Conservation (phyloP, 129 eudicot species). For the Deinandra increscens region DNA sequence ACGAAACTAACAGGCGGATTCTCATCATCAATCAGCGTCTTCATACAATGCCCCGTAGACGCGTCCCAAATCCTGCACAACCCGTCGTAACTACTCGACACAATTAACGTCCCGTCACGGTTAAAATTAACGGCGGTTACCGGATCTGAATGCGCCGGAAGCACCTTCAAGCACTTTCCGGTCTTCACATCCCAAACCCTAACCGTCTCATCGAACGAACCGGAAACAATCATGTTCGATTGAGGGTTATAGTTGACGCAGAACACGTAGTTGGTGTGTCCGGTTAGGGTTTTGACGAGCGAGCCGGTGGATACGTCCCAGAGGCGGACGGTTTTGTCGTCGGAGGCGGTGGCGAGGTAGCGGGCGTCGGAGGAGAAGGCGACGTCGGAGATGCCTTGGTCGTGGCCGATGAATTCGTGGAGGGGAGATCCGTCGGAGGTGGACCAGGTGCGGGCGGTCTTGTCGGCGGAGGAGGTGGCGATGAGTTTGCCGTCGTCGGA, state of each 20-base stretch:
- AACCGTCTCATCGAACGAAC: slow-evolving; percentile 91
- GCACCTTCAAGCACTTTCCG: slow-evolving; percentile 81
- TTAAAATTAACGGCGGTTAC: slow-evolving; percentile 81
- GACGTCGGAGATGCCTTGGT: slow-evolving; percentile 77
- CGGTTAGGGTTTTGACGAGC: slow-evolving; percentile 63
- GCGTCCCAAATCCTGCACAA: slow-evolving; percentile 95
- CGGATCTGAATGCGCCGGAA: slow-evolving; percentile 96
- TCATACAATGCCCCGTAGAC: slow-evolving; percentile 90
- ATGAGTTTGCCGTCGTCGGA: slow-evolving; percentile 81
- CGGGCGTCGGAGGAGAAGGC: slow-evolving; percentile 88
- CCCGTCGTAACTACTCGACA: slow-evolving; percentile 92
- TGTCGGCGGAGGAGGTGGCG: slow-evolving; percentile 92
- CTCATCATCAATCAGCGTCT: slow-evolving; percentile 89
- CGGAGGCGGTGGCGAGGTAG: slow-evolving; percentile 88
- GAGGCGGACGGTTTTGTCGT: slow-evolving; percentile 73
- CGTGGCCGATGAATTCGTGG: slow-evolving; percentile 69
- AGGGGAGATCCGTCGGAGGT: slow-evolving; percentile 36
- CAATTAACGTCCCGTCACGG: slow-evolving; percentile 69
- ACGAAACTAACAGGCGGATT: slow-evolving; percentile 91
- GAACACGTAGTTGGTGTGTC: slow-evolving; percentile 81
- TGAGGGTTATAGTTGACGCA: slow-evolving; percentile 78
- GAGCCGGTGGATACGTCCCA: slow-evolving; percentile 68
- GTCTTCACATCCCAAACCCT: slow-evolving; percentile 87
- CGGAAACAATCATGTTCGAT: slow-evolving; percentile 73
- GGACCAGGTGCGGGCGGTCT: slow-evolving; percentile 63